Evolutionary conservation across 805 yeast genomes (phyloP).

Genomic region (Yarrowia osloensis): DNA sequence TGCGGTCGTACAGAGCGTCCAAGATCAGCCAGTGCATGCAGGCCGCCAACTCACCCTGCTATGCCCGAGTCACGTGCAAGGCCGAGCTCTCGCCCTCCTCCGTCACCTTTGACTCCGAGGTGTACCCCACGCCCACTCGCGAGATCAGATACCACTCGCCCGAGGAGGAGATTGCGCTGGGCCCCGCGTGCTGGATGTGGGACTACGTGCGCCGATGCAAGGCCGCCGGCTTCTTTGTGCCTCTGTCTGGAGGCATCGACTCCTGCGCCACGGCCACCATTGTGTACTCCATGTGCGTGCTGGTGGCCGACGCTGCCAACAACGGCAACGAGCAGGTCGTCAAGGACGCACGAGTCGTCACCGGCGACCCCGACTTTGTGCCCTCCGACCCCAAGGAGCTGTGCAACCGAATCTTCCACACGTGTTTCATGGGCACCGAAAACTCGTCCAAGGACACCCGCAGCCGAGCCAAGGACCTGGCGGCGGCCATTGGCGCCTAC

Average conservation of each 20-base stretch:
- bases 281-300: constrained; percentile 89
- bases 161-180: constrained; percentile 94
- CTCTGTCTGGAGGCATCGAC: constrained; percentile 96
- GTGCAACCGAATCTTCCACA: constrained; percentile 75
- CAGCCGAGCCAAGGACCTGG: constrained; percentile 72
- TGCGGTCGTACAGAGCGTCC: constrained; percentile 74
- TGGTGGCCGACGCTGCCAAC: constrained; percentile 69
- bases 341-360: constrained; percentile 68
- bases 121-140: constrained; percentile 57
- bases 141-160: constrained; percentile 71
- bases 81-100: constrained; percentile 33
- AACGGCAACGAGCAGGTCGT: constrained; percentile 77
- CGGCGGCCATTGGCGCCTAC: constrained; percentile 77
- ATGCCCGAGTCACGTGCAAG: constrained; percentile 37
- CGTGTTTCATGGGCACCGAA: constrained; percentile 93
- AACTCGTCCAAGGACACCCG: constrained; percentile 91
- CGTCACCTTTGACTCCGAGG: constrained; percentile 55
- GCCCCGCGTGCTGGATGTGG: constrained; percentile 99
- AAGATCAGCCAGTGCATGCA: constrained; percentile 76
- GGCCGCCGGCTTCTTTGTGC: constrained; percentile 89
- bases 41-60: constrained; percentile 46
- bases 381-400: constrained; percentile 78
- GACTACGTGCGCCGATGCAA: constrained; percentile 90
- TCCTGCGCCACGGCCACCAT: constrained; percentile 96
- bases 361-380: constrained; percentile 58